A percentile compares a stretch with the other conserved stretches of the same genome.
These are phyloP conservation scores for Fusarium illudens DNA, from an alignment of 2,329 filamentous ascomycete genomes.

Conservation along the genomic window DNA sequence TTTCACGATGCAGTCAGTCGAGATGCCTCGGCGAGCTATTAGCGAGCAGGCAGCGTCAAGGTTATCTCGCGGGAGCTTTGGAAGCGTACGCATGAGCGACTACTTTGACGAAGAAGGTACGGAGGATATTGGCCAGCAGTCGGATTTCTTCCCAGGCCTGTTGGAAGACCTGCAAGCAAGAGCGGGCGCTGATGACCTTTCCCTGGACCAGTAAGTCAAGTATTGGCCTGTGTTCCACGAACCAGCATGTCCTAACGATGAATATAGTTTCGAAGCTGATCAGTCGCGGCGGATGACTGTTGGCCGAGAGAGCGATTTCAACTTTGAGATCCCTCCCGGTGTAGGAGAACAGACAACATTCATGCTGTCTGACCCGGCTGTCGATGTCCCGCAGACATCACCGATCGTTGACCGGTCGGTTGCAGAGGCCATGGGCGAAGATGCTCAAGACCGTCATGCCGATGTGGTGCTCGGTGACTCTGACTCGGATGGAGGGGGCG, in stretches of 20 bases:
- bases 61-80: slow-evolving; percentile 63
- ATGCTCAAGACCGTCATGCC: slow-evolving; percentile 17
- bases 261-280: slow-evolving; percentile 51
- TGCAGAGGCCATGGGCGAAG: slow-evolving; percentile 29
- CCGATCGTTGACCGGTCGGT: slow-evolving; percentile 35
- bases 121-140: slow-evolving; percentile 55
- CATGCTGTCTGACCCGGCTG: slow-evolving; percentile 51
- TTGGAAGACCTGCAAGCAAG: slow-evolving; percentile 54
- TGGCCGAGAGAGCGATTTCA: slow-evolving; percentile 60
- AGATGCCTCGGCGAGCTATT: slow-evolving; percentile 63
- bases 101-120: slow-evolving; percentile 52
- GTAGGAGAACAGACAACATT: slow-evolving; percentile 62
- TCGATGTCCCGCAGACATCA: slow-evolving; percentile 43
- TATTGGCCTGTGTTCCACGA: background rate
- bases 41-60: slow-evolving; percentile 56
- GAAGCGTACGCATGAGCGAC: slow-evolving; percentile 63
- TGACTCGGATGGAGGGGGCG: slow-evolving; percentile 33
- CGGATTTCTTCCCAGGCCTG: slow-evolving; percentile 62
- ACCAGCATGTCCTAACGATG: slow-evolving; percentile 8
- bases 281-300: slow-evolving; percentile 50
- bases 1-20: slow-evolving; percentile 66
- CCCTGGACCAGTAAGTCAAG: slow-evolving; percentile 53
- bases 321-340: slow-evolving; percentile 58
- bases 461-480: slow-evolving; percentile 26
- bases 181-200: slow-evolving; percentile 51